These are phyloP conservation scores for Artemisia princeps DNA, from an alignment of 140 eudicot genomes.

Conservation along the genomic window DNA sequence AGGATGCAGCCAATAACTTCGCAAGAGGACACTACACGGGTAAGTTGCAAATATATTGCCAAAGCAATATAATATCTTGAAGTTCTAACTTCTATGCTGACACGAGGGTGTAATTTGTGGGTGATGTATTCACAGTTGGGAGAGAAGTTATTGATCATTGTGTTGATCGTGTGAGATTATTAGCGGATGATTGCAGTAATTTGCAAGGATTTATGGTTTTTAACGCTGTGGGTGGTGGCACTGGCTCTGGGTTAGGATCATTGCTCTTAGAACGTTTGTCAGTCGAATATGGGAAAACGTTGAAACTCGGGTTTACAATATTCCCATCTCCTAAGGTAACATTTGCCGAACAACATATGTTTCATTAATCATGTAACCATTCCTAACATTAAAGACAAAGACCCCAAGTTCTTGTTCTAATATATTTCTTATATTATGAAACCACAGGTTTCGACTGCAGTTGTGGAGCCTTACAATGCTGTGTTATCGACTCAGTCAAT, in stretches of 20 bases:
- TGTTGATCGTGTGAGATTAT: constrained; percentile 52
- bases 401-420: background rate
- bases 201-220: constrained; percentile 61
- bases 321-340: constrained; percentile 64
- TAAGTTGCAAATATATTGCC: constrained; percentile 10
- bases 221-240: constrained; percentile 52
- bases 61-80: background rate
- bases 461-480: constrained; percentile 64
- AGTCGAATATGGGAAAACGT: constrained; percentile 47
- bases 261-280: constrained; percentile 52
- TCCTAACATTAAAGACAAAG: no score
- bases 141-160: constrained; percentile 39
- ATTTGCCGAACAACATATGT: background rate
- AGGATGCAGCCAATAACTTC: constrained; percentile 62
- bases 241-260: constrained; percentile 55
- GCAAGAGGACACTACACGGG: constrained; percentile 65
- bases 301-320: constrained; percentile 52
- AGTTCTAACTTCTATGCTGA: background rate
- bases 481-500: constrained; percentile 51
- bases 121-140: constrained; percentile 35
- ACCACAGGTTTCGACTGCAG: constrained; percentile 52
- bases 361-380: background rate
- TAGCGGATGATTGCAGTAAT: constrained; percentile 53
- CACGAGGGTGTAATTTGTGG: background rate
- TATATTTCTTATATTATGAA: background rate